These are phyloP conservation scores for Penicillium sp. DNA, from an alignment of 2,329 filamentous ascomycete genomes.

Conservation along the genomic window DNA sequence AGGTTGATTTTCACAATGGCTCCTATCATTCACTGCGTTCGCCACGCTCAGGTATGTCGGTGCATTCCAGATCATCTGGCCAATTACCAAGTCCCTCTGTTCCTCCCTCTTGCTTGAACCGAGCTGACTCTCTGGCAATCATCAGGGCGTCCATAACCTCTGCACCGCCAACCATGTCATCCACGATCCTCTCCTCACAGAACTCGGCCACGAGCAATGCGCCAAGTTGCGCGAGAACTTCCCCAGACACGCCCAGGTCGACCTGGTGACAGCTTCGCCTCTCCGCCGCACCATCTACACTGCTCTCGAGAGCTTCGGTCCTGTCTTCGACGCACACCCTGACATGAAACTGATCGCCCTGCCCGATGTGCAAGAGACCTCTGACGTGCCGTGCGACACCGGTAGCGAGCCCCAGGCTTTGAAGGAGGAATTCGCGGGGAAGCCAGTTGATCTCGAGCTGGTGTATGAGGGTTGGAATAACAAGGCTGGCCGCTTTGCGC, in stretches of 20 bases:
- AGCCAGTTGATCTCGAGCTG: slow-evolving; percentile 65
- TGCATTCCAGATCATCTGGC: background rate
- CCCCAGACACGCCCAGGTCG: slow-evolving; percentile 66
- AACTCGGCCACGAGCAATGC: slow-evolving; percentile 77
- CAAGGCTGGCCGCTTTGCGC: slow-evolving; percentile 61
- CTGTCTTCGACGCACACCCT: slow-evolving; percentile 52
- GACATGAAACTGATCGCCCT: slow-evolving; percentile 65
- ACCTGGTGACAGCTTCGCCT: slow-evolving; percentile 76
- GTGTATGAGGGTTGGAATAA: slow-evolving; percentile 72
- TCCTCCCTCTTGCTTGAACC: background rate
- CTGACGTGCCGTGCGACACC: slow-evolving; percentile 73
- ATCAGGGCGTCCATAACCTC: slow-evolving; percentile 80
- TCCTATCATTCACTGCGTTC: slow-evolving; percentile 50
- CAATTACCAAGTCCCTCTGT: background rate
- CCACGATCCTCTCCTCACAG: slow-evolving; percentile 78
- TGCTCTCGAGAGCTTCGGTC: slow-evolving; percentile 69
- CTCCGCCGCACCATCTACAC: slow-evolving; percentile 82
- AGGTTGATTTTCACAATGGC: slow-evolving; percentile 36
- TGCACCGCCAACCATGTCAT: slow-evolving; percentile 69
- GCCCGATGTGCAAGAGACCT: slow-evolving; percentile 79
- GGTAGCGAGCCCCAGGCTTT: slow-evolving; percentile 65
- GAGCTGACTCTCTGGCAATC: slow-evolving; percentile 8
- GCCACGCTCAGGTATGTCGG: slow-evolving; percentile 50
- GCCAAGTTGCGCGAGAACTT: slow-evolving; percentile 64
- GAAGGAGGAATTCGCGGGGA: slow-evolving; percentile 62